Evolutionary conservation across 2,329 filamentous ascomycete species (phyloP).

Genomic region (Cladosporium sp.): DNA sequence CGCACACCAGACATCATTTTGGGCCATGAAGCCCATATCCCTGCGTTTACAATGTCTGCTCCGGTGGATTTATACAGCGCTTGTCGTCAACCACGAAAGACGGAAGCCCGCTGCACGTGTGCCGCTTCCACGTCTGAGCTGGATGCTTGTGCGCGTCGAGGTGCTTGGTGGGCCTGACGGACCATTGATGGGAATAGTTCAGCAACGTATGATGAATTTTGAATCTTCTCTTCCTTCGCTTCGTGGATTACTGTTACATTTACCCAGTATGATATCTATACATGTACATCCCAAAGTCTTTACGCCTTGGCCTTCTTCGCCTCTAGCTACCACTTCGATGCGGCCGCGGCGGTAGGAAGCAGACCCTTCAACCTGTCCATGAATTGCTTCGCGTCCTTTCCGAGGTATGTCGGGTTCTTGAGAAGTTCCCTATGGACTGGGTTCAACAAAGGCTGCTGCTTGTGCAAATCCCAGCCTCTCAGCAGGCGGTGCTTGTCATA

Average conservation of each 20-base stretch:
- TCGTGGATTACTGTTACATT: slow-evolving; percentile 10
- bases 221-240: slow-evolving; percentile 2
- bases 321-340: not conserved
- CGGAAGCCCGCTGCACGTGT: not conserved
- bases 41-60: not conserved
- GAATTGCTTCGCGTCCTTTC: slow-evolving; percentile 34
- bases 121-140: not conserved
- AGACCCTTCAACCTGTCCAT: slow-evolving; percentile 34
- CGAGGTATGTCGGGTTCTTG: slow-evolving; percentile 30
- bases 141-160: not conserved
- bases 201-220: slow-evolving; percentile 20
- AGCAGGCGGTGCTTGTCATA: slow-evolving; percentile 27
- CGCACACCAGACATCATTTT: not conserved
- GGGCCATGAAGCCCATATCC: not conserved
- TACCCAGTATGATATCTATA: slow-evolving; percentile 1
- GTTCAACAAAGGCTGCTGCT: slow-evolving; percentile 29
- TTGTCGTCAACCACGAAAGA: not conserved
- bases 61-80: not conserved
- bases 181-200: slow-evolving; percentile 14
- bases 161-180: not conserved
- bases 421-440: slow-evolving; percentile 24
- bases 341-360: slow-evolving; percentile 20
- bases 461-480: slow-evolving; percentile 20
- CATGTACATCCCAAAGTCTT: not conserved
- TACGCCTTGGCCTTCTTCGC: not conserved